These are phyloP conservation scores for Phytophthora tubulina DNA, from an alignment of 352 stramenopile species.

Conservation along the genomic window DNA sequence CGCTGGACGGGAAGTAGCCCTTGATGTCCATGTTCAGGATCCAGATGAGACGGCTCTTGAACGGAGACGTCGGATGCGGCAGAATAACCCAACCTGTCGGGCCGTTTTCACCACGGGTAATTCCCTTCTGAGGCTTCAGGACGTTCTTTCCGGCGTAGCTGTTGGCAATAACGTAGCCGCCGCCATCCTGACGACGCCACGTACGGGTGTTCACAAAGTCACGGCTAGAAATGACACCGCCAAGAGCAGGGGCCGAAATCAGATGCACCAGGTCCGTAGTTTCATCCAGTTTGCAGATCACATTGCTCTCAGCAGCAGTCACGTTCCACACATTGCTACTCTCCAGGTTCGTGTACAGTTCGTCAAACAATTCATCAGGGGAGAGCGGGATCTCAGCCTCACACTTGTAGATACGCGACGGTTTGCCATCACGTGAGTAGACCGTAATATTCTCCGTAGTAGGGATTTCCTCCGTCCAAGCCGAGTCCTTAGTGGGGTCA, in stretches of 20 bases:
- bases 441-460: constrained; percentile 72
- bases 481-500: constrained; percentile 53
- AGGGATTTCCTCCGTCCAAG: constrained; percentile 70
- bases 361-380: constrained; percentile 82
- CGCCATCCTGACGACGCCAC: constrained; percentile 76
- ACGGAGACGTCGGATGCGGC: constrained; percentile 75
- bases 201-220: constrained; percentile 86
- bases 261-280: constrained; percentile 79
- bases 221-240: constrained; percentile 81
- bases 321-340: constrained; percentile 80
- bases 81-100: constrained; percentile 80
- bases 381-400: constrained; percentile 73
- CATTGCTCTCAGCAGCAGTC: constrained; percentile 80
- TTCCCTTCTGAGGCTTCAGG: constrained; percentile 71
- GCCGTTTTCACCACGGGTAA: constrained; percentile 84
- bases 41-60: constrained; percentile 85
- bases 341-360: constrained; percentile 82
- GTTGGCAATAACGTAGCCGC: constrained; percentile 73
- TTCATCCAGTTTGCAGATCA: constrained; percentile 73
- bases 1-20: constrained; percentile 80
- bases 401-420: constrained; percentile 79
- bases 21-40: constrained; percentile 90
- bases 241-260: constrained; percentile 70
- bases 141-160: constrained; percentile 76
- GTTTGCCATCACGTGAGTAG: constrained; percentile 79